Conservation (phyloP, 2,329 filamentous ascomycete species). For the Myriosclerotinia curreyana region DNA sequence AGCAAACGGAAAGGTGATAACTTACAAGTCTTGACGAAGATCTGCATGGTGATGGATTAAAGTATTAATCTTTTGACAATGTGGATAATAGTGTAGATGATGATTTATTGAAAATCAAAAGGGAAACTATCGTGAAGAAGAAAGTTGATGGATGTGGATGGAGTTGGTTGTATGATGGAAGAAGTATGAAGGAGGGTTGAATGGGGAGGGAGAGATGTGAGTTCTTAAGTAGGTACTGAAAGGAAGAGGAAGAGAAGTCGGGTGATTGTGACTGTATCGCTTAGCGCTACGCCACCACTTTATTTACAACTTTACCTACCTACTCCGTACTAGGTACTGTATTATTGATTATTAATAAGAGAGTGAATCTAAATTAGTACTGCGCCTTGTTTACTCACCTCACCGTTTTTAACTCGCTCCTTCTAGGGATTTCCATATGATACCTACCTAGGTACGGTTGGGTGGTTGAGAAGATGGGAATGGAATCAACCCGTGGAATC, state of each 20-base stretch:
- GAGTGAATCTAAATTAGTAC: constrained; percentile 3
- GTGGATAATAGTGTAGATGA: constrained; percentile 21
- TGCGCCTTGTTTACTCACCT: constrained; percentile 13
- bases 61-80: constrained; percentile 21
- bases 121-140: constrained; percentile 5
- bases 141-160: constrained; percentile 19
- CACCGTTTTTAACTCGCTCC: constrained; percentile 6
- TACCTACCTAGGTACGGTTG: too few species aligned
- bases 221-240: constrained; percentile 20
- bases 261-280: constrained; percentile 10
- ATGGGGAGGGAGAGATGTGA: constrained; percentile 34
- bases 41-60: constrained; percentile 66
- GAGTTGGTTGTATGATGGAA: constrained; percentile 17
- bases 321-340: too few species aligned
- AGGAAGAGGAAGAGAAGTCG: constrained; percentile 2
- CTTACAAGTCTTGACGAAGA: constrained; percentile 96
- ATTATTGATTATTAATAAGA: too few species aligned
- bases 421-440: constrained; percentile 4
- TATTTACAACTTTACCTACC: too few species aligned
- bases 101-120: constrained; percentile 18
- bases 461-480: background rate
- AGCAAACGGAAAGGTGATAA: constrained; percentile 38
- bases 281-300: constrained; percentile 19
- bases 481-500: background rate
- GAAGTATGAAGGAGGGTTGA: constrained; percentile 15